Percentiles rank a stretch among this genome's conserved stretches.
These are phyloP conservation scores for Leptodermis oblonga DNA, from an alignment of 257 asterid genomes.

Conservation along the genomic window DNA sequence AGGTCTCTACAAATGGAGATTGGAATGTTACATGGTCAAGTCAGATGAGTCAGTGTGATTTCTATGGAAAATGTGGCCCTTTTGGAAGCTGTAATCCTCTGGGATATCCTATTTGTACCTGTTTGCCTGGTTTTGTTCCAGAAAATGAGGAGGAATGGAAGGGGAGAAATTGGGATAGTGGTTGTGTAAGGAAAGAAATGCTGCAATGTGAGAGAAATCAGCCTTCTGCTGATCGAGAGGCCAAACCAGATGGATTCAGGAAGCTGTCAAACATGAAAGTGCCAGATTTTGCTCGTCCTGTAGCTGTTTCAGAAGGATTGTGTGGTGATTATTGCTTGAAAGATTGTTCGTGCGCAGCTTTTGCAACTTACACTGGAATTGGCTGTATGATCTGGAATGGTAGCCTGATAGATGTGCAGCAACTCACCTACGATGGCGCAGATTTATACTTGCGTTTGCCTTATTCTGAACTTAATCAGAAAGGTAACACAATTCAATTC, in stretches of 20 bases:
- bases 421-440: slow-evolving; percentile 29
- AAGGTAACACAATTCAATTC: slow-evolving; percentile 33
- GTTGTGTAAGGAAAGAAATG: slow-evolving; percentile 42
- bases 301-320: slow-evolving; percentile 18
- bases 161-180: slow-evolving; percentile 46
- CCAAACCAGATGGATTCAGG: slow-evolving; percentile 40
- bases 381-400: slow-evolving; percentile 31
- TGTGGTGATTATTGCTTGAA: slow-evolving; percentile 38
- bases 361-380: slow-evolving; percentile 21
- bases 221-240: slow-evolving; percentile 9
- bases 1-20: slow-evolving; percentile 1
- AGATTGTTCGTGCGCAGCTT: slow-evolving; percentile 23
- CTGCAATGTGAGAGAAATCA: slow-evolving; percentile 35
- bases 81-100: slow-evolving; percentile 47
- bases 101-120: slow-evolving; percentile 36
- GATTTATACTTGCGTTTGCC: slow-evolving; percentile 47
- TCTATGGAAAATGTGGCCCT: slow-evolving; percentile 42
- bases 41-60: slow-evolving; percentile 7
- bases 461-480: slow-evolving; percentile 24
- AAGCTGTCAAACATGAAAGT: slow-evolving; percentile 35
- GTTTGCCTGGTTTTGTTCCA: slow-evolving; percentile 53
- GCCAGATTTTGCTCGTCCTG: slow-evolving; percentile 32
- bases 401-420: slow-evolving; percentile 36
- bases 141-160: slow-evolving; percentile 39
- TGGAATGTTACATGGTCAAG: slow-evolving; percentile 18